phyloP scores from a whole-genome alignment of 2,329 filamentous ascomycete species.

The Gnomoniopsis sp. region DNA sequence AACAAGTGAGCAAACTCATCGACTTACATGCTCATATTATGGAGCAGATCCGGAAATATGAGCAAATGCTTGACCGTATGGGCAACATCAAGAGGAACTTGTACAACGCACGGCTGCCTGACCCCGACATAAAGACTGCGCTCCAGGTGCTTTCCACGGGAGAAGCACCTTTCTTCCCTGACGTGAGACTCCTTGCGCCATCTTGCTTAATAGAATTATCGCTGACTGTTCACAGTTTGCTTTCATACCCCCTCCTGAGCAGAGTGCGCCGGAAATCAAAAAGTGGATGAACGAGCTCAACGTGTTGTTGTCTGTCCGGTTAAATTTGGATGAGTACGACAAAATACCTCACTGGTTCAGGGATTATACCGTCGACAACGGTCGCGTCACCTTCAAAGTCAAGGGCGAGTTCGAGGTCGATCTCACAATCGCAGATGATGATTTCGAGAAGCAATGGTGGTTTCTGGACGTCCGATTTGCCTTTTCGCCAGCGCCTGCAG shows the following conservation, averaged over 20 bases:
- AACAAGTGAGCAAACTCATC: constrained; percentile 80
- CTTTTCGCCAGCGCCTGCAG: constrained; percentile 66
- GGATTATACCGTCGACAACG: constrained; percentile 74
- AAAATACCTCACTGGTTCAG: constrained; percentile 71
- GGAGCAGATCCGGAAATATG: constrained; percentile 58
- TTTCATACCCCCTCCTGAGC: constrained; percentile 70
- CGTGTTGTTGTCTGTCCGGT: constrained; percentile 73
- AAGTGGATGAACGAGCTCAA: constrained; percentile 78
- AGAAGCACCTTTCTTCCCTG: constrained; percentile 73
- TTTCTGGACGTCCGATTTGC: constrained; percentile 89
- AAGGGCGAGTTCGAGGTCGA: constrained; percentile 88
- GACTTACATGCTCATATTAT: constrained; percentile 78
- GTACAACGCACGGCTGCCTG: constrained; percentile 71
- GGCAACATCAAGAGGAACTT: constrained; percentile 72
- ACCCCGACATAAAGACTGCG: constrained; percentile 88
- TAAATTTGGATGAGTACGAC: constrained; percentile 82
- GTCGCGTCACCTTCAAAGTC: constrained; percentile 86
- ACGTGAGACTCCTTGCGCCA: constrained; percentile 49
- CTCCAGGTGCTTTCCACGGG: constrained; percentile 80
- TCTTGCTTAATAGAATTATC: constrained; percentile 25
- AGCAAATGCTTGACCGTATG: constrained; percentile 58
- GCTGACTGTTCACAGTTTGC: constrained; percentile 51
- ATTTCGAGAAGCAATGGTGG: constrained; percentile 80
- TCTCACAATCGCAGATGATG: constrained; percentile 83
- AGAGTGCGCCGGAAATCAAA: constrained; percentile 70